These are phyloP conservation scores for Candida endomychidarum DNA, from an alignment of 805 yeast genomes.

Conservation along the genomic window DNA sequence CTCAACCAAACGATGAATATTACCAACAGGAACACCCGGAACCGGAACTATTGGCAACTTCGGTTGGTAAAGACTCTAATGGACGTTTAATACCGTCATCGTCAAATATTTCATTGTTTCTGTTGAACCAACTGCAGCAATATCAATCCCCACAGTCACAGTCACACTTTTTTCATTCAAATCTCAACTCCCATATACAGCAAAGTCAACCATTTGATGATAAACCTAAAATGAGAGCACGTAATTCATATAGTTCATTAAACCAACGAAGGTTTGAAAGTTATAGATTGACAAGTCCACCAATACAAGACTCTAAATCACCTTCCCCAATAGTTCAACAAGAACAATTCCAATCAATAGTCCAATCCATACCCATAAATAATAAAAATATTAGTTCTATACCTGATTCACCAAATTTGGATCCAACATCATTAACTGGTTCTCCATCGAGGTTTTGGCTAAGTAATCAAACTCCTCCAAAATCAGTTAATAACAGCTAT, in stretches of 20 bases:
- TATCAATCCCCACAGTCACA: slow-evolving; percentile 9
- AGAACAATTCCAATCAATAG: not conserved
- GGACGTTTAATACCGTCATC: slow-evolving; percentile 44
- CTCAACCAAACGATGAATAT: not conserved
- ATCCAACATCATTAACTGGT: slow-evolving; percentile 52
- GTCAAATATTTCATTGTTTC: slow-evolving; percentile 40
- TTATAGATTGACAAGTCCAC: slow-evolving; percentile 34
- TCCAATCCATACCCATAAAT: slow-evolving; percentile 32
- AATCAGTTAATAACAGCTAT: slow-evolving; percentile 25
- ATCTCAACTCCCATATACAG: not conserved
- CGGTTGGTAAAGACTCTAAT: slow-evolving; percentile 41
- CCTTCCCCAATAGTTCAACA: slow-evolving; percentile 9
- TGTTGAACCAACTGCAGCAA: slow-evolving; percentile 27
- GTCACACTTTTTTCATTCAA: not conserved
- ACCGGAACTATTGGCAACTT: slow-evolving; percentile 42
- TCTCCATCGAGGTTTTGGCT: slow-evolving; percentile 58
- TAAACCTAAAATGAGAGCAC: slow-evolving; percentile 14
- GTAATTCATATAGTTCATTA: slow-evolving; percentile 24
- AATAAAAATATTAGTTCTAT: slow-evolving; percentile 10
- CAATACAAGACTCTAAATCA: slow-evolving; percentile 10
- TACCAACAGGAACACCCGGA: slow-evolving; percentile 38
- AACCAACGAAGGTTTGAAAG: slow-evolving; percentile 36
- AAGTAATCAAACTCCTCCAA: slow-evolving; percentile 54
- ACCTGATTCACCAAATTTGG: slow-evolving; percentile 55
- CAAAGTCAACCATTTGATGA: slow-evolving; percentile 4